phyloP scores from a whole-genome alignment of 805 yeast genomes.

The Wickerhamiella kazuoi region DNA sequence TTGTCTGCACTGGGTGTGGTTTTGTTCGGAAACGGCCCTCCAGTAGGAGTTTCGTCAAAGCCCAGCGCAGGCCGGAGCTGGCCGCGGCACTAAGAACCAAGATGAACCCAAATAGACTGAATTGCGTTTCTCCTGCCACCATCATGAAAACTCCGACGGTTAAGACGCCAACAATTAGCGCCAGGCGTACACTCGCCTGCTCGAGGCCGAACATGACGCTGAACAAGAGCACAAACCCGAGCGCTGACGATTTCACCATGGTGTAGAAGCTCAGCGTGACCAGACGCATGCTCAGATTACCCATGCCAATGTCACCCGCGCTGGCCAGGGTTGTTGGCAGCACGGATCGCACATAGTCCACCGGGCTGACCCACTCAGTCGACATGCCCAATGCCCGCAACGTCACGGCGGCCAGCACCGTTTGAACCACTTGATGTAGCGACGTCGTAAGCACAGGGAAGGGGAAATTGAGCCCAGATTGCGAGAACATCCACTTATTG shows the following conservation, averaged over 20 bases:
- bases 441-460: slow-evolving; percentile 77
- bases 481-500: slow-evolving; percentile 95
- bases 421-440: slow-evolving; percentile 61
- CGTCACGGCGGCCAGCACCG: slow-evolving; percentile 32
- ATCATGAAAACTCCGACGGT: slow-evolving; percentile 71
- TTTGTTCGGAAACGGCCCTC: slow-evolving; percentile 26
- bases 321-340: slow-evolving; percentile 76
- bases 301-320: slow-evolving; percentile 86
- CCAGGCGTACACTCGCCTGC: slow-evolving; percentile 46
- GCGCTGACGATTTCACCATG: slow-evolving; percentile 76
- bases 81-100: slow-evolving; percentile 63
- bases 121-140: slow-evolving; percentile 35
- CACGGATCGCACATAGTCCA: slow-evolving; percentile 30
- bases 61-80: slow-evolving; percentile 88
- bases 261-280: slow-evolving; percentile 77
- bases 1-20: slow-evolving; percentile 60
- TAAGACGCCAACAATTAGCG: slow-evolving; percentile 60
- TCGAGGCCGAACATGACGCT: slow-evolving; percentile 73
- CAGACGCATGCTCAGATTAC: slow-evolving; percentile 64
- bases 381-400: slow-evolving; percentile 21
- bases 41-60: slow-evolving; percentile 70
- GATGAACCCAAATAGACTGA: slow-evolving; percentile 39
- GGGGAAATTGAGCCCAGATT: slow-evolving; percentile 49
- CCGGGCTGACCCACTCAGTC: slow-evolving; percentile 15
- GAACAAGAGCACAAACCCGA: slow-evolving; percentile 77